Percentiles rank a stretch among this genome's conserved stretches.
Evolutionary conservation across 2,329 filamentous ascomycete genomes (phyloP).

Genomic region (Trichothecium roseum): DNA sequence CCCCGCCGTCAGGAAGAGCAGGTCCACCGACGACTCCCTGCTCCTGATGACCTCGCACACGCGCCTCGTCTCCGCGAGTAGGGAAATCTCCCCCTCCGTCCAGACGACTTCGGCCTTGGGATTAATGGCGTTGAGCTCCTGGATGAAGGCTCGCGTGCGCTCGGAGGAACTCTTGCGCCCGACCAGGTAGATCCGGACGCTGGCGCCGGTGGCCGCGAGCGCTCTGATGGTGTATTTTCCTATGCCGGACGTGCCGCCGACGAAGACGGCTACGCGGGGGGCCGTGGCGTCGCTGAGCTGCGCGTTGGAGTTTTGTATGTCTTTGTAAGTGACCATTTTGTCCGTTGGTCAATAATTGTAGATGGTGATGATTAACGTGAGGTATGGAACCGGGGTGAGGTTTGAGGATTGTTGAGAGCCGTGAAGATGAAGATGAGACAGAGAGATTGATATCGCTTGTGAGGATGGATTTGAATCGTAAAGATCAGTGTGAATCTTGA

Average conservation of each 20-base stretch:
- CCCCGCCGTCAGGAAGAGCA: slow-evolving; percentile 32
- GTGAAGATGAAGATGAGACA: too few relatives aligned
- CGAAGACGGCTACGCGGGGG: slow-evolving; percentile 29
- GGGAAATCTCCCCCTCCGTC: slow-evolving; percentile 30
- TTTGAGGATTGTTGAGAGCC: too few relatives aligned
- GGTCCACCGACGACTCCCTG: slow-evolving; percentile 26
- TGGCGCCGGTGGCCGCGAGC: slow-evolving; percentile 21
- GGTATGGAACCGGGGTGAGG: too few relatives aligned
- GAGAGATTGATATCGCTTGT: too few relatives aligned
- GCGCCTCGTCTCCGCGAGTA: slow-evolving; percentile 29
- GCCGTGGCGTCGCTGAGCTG: slow-evolving; percentile 24
- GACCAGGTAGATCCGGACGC: slow-evolving; percentile 29
- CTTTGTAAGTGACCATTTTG: slow-evolving; percentile 20
- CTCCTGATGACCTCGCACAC: slow-evolving; percentile 25
- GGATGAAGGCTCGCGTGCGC: slow-evolving; percentile 19
- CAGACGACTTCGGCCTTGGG: slow-evolving; percentile 29
- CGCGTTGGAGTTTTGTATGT: slow-evolving; percentile 26
- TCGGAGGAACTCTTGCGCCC: slow-evolving; percentile 26
- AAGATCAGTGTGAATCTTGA: too few relatives aligned
- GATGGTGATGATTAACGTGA: too few relatives aligned
- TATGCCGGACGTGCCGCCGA: slow-evolving; percentile 35
- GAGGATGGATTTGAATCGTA: too few relatives aligned
- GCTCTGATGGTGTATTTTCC: slow-evolving; percentile 27
- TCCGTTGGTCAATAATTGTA: background rate
- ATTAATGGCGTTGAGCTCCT: slow-evolving; percentile 24